Evolutionary conservation across 495 filamentous ascomycete species (phyloP), one percentile per base, ranked within the genome.

Genomic region (Aspergillus biplanus): DNA sequence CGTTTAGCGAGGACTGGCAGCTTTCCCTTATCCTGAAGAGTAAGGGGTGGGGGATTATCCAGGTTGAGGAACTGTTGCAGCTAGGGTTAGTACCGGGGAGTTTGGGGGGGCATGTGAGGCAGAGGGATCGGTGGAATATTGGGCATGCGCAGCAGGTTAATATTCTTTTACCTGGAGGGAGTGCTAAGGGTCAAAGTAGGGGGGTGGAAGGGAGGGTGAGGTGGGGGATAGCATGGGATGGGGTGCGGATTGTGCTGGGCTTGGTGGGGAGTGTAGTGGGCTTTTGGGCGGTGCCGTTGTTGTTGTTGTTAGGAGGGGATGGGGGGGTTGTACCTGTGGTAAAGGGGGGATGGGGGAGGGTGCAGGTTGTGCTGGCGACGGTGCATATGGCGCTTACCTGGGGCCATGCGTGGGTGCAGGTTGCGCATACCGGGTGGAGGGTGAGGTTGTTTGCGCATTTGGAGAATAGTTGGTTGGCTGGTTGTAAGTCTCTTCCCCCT

Each of bases 21-120:
- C 75, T 79, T 3, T 85, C 83, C 0, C 68, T 78, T 13, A 68
- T 81, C 0, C 63, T 85, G 34, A 70, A 79, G 15, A 78, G 78
- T 0, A 59, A 67, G 9, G 83, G 80, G 0, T 77, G 79, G 65
- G 71, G 72, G 21, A 82, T 74, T 6, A 71, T 80, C 6, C 81
- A 79, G 54, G 70, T 83, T 3, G 77, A 80, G 33, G 83, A 85
- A 53, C 66, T 72, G 13, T 59, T 86, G 13, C 84, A 86, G 64
- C 83, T 73, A 21, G 84, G 84, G 0, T 74, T 77, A 0, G 81
- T 83, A n/a, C 83, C 83, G 2, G 73, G 78, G 13, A 77, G 79
- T 8, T 71, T 83, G 16, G 68, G 70, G 15, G 78, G 78, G 0
- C 81, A 85, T 59, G 67, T 84, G n/a, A 78, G 79, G 33, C 83